phyloP scores from a whole-genome alignment of 495 filamentous ascomycete species.

The Melanomma pulvis-pyrius region DNA sequence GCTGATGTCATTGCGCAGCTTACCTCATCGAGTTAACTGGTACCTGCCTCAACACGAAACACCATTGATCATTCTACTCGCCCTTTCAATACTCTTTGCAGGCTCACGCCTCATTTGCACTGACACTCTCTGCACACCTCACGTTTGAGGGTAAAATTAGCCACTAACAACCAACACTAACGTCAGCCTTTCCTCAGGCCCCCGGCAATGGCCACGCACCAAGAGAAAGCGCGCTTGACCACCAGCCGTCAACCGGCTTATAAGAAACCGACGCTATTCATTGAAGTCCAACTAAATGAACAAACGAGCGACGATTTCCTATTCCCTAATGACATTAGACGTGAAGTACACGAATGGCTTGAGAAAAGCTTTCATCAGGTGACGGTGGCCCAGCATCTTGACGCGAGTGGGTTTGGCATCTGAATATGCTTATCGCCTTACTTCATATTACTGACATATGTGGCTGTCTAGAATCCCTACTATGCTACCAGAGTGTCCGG shows the following conservation, averaged over 20 bases:
- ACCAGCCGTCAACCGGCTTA: background rate
- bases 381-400: slow-evolving; percentile 10
- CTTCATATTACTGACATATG: background rate
- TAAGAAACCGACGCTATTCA: slow-evolving; percentile 4
- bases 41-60: background rate
- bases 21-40: background rate
- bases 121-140: background rate
- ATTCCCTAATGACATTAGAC: slow-evolving; percentile 3
- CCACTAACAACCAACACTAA: background rate
- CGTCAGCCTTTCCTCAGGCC: background rate
- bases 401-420: slow-evolving; percentile 8
- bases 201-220: background rate
- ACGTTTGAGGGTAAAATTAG: background rate
- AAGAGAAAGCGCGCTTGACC: background rate
- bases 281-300: slow-evolving; percentile 24
- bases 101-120: background rate
- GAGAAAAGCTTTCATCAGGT: background rate
- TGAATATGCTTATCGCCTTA: background rate
- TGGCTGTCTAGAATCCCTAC: slow-evolving; percentile 11
- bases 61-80: no score
- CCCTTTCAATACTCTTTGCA: background rate
- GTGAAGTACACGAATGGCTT: slow-evolving; percentile 18
- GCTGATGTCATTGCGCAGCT: background rate
- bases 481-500: slow-evolving; percentile 24
- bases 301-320: background rate